phyloP scores from a whole-genome alignment of 176 grass and related monocot species.

The Sorghum bicolor region DNA sequence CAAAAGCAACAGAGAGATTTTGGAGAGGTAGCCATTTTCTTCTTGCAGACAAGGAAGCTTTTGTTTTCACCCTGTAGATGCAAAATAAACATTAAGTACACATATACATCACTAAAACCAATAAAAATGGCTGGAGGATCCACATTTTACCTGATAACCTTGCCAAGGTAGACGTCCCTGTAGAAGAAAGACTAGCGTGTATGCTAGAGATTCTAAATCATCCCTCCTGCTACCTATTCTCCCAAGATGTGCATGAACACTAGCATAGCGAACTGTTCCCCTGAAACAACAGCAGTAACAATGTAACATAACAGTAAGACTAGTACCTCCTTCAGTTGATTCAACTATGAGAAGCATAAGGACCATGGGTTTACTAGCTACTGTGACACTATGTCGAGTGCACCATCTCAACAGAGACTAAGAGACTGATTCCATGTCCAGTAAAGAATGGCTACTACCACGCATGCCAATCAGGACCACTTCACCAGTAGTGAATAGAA shows the following conservation, averaged over 20 bases:
- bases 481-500: not conserved
- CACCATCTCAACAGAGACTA: not conserved
- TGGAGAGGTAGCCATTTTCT: constrained; percentile 98
- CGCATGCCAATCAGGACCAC: not conserved
- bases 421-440: not conserved
- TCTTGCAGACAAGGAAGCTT: constrained; percentile 98
- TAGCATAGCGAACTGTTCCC: constrained; percentile 97
- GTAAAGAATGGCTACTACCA: not conserved
- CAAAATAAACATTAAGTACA: constrained; percentile 17
- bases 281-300: constrained; percentile 46
- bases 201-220: constrained; percentile 99
- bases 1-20: constrained; percentile 83
- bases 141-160: constrained; percentile 81
- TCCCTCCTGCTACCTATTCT: constrained; percentile 91
- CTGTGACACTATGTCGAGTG: constrained; percentile 3
- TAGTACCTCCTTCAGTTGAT: constrained; percentile 12
- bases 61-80: constrained; percentile 89
- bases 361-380: not conserved
- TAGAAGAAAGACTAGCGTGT: constrained; percentile 97
- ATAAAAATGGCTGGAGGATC: not conserved
- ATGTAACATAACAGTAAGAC: constrained; percentile 28
- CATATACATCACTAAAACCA: constrained; percentile 18
- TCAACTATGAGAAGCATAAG: constrained; percentile 11
- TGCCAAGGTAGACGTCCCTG: constrained; percentile 94
- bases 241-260: constrained; percentile 97